These are phyloP conservation scores for Sarocladiaceae sp. DNA, from an alignment of 2,329 filamentous ascomycete species.

Conservation along the genomic window DNA sequence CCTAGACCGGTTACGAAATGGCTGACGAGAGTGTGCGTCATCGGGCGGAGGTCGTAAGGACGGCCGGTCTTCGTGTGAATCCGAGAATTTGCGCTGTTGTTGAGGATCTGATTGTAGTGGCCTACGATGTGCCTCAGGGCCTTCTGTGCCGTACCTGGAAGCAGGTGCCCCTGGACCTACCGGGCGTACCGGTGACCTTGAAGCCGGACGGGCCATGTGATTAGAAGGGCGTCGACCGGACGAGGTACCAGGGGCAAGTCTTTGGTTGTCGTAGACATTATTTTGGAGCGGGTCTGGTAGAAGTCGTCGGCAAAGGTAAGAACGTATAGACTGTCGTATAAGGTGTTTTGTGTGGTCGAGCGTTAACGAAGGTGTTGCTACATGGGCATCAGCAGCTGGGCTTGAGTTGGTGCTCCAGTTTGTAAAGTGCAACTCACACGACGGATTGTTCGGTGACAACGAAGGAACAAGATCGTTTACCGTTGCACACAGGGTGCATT, in stretches of 20 bases:
- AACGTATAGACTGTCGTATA: constrained; percentile 27
- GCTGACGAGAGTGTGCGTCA: constrained; percentile 10
- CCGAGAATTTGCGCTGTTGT: constrained; percentile 29
- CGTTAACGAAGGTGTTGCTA: constrained; percentile 26
- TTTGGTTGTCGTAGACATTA: not conserved
- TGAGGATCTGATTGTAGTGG: constrained; percentile 26
- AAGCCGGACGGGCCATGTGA: not conserved
- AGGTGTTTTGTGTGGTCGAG: constrained; percentile 28
- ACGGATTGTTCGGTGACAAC: not conserved
- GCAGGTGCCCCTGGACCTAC: not conserved
- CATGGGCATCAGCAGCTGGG: not conserved
- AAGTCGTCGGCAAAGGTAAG: constrained; percentile 19
- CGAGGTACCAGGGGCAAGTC: not conserved
- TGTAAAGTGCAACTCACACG: not conserved
- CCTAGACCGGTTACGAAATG: constrained; percentile 10
- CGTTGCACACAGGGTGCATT: constrained; percentile 79
- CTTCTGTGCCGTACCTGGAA: not conserved
- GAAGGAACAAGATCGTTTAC: constrained; percentile 66
- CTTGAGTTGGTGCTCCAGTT: not conserved
- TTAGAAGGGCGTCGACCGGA: not conserved
- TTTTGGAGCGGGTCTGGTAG: not conserved
- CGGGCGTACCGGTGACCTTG: constrained; percentile 1
- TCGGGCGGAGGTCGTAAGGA: constrained; percentile 17
- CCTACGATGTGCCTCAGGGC: not conserved
- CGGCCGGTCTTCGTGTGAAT: constrained; percentile 38